Evolutionary conservation across 1,284 basidiomycete genomes (phyloP).

Genomic region (Pseudozyma pruni): DNA sequence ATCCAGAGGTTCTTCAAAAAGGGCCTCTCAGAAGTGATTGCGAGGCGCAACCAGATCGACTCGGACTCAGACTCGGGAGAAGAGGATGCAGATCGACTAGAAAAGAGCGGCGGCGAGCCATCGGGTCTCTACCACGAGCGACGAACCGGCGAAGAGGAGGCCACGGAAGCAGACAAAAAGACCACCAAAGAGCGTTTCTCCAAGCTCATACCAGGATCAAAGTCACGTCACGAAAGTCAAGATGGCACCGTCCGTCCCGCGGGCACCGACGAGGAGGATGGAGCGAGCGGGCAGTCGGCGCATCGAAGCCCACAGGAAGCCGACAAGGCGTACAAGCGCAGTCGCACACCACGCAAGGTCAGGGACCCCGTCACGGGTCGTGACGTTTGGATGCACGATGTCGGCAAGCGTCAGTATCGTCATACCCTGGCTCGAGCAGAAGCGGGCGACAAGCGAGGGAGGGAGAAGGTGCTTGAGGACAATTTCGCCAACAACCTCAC

Average conservation of each 20-base stretch:
- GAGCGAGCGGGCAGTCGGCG: constrained; percentile 1
- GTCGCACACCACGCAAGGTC: constrained; percentile 24
- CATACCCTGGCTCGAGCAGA: constrained; percentile 10
- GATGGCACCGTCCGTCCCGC: neutral
- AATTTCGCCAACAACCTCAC: constrained; percentile 23
- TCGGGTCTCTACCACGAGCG: neutral
- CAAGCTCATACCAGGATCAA: constrained; percentile 12
- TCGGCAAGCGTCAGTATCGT: constrained; percentile 38
- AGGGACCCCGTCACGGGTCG: constrained; percentile 41
- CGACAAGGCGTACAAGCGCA: constrained; percentile 17
- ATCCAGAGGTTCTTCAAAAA: constrained; percentile 50
- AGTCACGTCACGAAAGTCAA: constrained; percentile 3
- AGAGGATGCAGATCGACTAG: constrained; percentile 4
- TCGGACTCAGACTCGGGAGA: constrained; percentile 26
- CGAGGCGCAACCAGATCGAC: constrained; percentile 22
- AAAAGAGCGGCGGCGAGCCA: neutral
- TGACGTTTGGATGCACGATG: constrained; percentile 29
- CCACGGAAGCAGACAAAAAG: neutral
- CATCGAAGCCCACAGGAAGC: constrained; percentile 12
- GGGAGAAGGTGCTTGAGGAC: constrained; percentile 16
- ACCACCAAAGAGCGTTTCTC: neutral
- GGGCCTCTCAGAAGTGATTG: constrained; percentile 38
- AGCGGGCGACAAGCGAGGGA: constrained; percentile 13
- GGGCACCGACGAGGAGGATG: constrained; percentile 1
- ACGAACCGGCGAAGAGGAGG: neutral